Evolutionary conservation across 1,139 yeast genomes (phyloP).

Genomic region (Debaryomyces udenii): DNA sequence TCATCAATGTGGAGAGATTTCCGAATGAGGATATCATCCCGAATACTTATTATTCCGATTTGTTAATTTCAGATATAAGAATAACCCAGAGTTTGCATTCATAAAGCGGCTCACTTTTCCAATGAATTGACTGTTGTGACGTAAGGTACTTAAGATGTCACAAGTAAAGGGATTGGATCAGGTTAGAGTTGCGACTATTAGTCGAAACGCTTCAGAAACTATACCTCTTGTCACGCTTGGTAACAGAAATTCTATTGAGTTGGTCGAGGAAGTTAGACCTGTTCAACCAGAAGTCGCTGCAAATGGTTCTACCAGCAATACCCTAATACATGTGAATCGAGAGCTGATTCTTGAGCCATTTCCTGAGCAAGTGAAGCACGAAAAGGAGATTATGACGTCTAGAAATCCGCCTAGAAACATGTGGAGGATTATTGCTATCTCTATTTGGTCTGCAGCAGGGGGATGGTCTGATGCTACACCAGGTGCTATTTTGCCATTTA

Average conservation of each 20-base stretch:
- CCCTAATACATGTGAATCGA: slow-evolving; percentile 13
- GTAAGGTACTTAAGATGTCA: background rate
- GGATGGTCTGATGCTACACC: slow-evolving; percentile 52
- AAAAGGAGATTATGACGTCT: slow-evolving; percentile 21
- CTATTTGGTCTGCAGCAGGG: slow-evolving; percentile 41
- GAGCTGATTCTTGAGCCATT: slow-evolving; percentile 3
- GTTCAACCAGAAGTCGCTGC: slow-evolving; percentile 16
- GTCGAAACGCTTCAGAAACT: slow-evolving; percentile 15
- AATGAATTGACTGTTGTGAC: background rate
- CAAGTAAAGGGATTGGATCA: slow-evolving; percentile 9
- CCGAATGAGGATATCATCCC: too few species aligned
- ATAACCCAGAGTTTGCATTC: too few species aligned
- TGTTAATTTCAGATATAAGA: too few species aligned
- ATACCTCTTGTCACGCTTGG: slow-evolving; percentile 2
- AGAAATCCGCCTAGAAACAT: slow-evolving; percentile 47
- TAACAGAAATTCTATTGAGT: slow-evolving; percentile 2
- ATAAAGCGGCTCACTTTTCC: background rate
- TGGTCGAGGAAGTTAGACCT: background rate
- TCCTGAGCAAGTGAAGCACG: slow-evolving; percentile 14
- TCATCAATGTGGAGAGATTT: too few species aligned
- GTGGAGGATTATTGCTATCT: slow-evolving; percentile 44
- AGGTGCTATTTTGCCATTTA: slow-evolving; percentile 50
- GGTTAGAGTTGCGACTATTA: slow-evolving; percentile 16
- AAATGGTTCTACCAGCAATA: slow-evolving; percentile 16
- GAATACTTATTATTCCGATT: too few species aligned